phyloP scores from a whole-genome alignment of 352 stramenopile genomes.

The Lagenidium sp. region DNA sequence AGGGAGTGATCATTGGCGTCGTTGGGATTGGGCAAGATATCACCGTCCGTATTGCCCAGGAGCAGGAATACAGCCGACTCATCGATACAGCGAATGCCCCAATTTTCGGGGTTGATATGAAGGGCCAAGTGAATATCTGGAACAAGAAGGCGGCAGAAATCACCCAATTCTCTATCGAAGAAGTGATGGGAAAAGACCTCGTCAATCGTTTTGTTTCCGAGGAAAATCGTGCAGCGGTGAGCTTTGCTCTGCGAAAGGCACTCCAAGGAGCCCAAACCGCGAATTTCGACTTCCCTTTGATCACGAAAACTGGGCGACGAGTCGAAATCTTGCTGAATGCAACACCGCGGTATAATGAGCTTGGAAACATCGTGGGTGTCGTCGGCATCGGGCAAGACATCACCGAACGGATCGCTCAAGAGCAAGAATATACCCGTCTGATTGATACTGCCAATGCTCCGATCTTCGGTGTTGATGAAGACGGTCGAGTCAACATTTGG shows the following conservation, averaged over 20 bases:
- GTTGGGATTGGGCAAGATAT: slow-evolving; percentile 60
- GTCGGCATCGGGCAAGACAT: slow-evolving; percentile 43
- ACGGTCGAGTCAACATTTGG: slow-evolving; percentile 69
- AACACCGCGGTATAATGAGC: slow-evolving; percentile 10
- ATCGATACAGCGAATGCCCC: slow-evolving; percentile 50
- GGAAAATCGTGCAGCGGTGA: slow-evolving; percentile 20
- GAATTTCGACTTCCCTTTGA: slow-evolving; percentile 80
- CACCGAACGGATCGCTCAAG: slow-evolving; percentile 30
- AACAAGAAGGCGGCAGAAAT: slow-evolving; percentile 45
- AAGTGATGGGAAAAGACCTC: slow-evolving; percentile 31
- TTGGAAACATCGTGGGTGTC: slow-evolving; percentile 19
- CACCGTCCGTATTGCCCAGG: slow-evolving; percentile 35
- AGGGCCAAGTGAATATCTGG: slow-evolving; percentile 48
- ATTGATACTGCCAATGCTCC: slow-evolving; percentile 83
- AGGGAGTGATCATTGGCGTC: slow-evolving; percentile 41
- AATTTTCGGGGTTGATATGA: slow-evolving; percentile 55
- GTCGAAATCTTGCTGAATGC: slow-evolving; percentile 15
- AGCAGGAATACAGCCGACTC: slow-evolving; percentile 44
- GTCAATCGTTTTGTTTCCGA: slow-evolving; percentile 32
- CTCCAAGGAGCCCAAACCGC: slow-evolving; percentile 40
- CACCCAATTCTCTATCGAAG: slow-evolving; percentile 28
- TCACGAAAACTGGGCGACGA: slow-evolving; percentile 25
- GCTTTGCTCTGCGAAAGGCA: slow-evolving; percentile 18
- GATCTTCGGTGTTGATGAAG: slow-evolving; percentile 73
- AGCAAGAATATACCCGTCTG: slow-evolving; percentile 72